Base-by-base conservation (phyloP, 768 basidiomycete species). In the Leccinellum luteum region DNA sequence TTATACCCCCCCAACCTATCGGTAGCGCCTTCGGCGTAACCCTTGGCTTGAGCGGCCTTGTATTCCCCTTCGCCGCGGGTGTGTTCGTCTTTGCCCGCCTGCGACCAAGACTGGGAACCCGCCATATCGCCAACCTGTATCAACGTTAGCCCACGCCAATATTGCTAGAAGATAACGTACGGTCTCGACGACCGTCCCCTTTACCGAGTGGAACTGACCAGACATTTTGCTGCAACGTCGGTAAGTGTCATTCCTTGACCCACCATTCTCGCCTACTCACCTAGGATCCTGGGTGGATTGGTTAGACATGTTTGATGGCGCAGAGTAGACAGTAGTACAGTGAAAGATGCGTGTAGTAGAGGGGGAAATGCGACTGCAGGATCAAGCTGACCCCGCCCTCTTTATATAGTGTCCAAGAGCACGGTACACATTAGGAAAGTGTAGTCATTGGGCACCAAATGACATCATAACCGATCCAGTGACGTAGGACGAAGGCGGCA, bases 31-130 rank as follows among this genome's bases (percentile, higher is more conserved):
- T 85, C 77, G 5, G 67, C 76, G 59, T 78, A 85, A n/a, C 75
- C 78, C 66, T 85, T 73, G 19, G 76, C 75, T 57, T 79, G 77
- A 3, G 80, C 79, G 17, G 76, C 74, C 48, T 76, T 77, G 65
- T 76, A 73, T 69, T 81, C 77, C 52, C 68, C 68, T 69, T 82
- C 78, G 56, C 81, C 82, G 63, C 74, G 66, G 15, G 67, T 66
- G 56, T 84, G 82, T 62, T 84, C 83, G 48, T 85, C 66, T 50
- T 77, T 77, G 14, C 82, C 82, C 45, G 77, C 68, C 51, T 75
- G 64, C 48, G 65, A 47, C 83, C 79, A 83, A 2, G 73, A 56
- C 59, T 71, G 58, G 8, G 72, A 63, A 28, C 83, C 82, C 21
- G 73, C 74, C 61, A 75, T 13, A 54, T 83, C 74, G 53, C 81